Percentiles rank a stretch among this genome's conserved stretches.
phyloP scores from a whole-genome alignment of 2,329 filamentous ascomycete species.

The Venturia nashicola region DNA sequence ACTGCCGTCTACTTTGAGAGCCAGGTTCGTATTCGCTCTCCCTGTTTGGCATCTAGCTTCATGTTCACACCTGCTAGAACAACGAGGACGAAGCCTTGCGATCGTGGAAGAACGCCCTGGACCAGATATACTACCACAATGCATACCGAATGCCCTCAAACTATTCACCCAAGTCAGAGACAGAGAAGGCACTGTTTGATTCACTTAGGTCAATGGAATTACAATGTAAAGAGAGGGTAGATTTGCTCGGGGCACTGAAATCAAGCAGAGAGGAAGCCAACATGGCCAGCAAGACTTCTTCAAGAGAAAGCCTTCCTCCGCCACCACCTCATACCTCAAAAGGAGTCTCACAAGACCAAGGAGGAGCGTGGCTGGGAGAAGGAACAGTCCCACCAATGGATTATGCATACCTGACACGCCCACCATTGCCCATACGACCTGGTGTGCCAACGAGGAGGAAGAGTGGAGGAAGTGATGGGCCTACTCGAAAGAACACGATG shows the following conservation, averaged over 20 bases:
- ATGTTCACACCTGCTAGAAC: constrained; percentile 41
- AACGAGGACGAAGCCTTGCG: constrained; percentile 84
- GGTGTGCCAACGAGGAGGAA: constrained; percentile 28
- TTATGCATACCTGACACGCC: constrained; percentile 71
- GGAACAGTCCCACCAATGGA: constrained; percentile 71
- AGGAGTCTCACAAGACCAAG: background rate
- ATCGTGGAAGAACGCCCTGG: constrained; percentile 80
- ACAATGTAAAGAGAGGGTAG: constrained; percentile 87
- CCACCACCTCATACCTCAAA: constrained; percentile 8
- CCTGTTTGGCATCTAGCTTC: background rate
- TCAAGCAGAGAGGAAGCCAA: constrained; percentile 45
- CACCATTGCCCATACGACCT: constrained; percentile 45
- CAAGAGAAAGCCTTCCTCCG: constrained; percentile 9
- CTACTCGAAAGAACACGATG: background rate
- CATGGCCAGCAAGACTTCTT: constrained; percentile 12
- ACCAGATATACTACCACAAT: constrained; percentile 79
- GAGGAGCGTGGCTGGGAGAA: constrained; percentile 58
- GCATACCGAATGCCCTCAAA: constrained; percentile 59
- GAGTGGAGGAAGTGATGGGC: background rate
- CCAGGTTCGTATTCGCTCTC: constrained; percentile 45
- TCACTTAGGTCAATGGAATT: constrained; percentile 73
- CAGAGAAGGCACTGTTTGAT: constrained; percentile 69
- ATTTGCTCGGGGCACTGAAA: constrained; percentile 70
- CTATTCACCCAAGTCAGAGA: constrained; percentile 63
- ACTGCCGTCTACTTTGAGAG: constrained; percentile 94